Evolutionary conservation across 441 rosid genomes (phyloP).

Genomic region (Jatropha podagrica): DNA sequence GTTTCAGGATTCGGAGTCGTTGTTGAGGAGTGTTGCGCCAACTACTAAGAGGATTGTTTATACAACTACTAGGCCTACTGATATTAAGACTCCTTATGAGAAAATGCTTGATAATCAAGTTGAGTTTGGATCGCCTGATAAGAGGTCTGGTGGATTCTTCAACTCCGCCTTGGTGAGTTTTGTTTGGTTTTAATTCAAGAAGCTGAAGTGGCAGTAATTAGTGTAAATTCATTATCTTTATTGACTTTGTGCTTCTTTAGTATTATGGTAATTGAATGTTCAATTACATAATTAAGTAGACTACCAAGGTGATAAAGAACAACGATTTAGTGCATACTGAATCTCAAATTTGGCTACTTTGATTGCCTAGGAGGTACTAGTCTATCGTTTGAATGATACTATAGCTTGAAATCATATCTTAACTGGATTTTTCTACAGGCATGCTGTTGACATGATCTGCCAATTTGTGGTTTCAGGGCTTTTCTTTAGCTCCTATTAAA

Average conservation of each 20-base stretch:
- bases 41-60: constrained; percentile 72
- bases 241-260: constrained; percentile 2
- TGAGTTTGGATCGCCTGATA: constrained; percentile 95
- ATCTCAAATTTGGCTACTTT: not conserved
- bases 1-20: constrained; percentile 64
- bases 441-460: not conserved
- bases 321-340: not conserved
- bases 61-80: constrained; percentile 80
- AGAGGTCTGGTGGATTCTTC: constrained; percentile 80
- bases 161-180: constrained; percentile 83
- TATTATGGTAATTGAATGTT: not conserved
- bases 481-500: not conserved
- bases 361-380: not conserved
- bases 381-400: not conserved
- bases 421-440: not conserved
- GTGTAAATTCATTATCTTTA: constrained; percentile 2
- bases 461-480: not conserved
- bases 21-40: constrained; percentile 61
- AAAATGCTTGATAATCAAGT: constrained; percentile 94
- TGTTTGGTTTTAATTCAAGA: not conserved
- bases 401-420: not conserved
- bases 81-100: constrained; percentile 94
- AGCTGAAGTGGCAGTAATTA: constrained; percentile 4
- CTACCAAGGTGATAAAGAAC: constrained; percentile 1
- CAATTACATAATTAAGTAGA: not conserved